Evolutionary conservation across 805 yeast species (phyloP).

Genomic region (Myxozyma melibiosi): DNA sequence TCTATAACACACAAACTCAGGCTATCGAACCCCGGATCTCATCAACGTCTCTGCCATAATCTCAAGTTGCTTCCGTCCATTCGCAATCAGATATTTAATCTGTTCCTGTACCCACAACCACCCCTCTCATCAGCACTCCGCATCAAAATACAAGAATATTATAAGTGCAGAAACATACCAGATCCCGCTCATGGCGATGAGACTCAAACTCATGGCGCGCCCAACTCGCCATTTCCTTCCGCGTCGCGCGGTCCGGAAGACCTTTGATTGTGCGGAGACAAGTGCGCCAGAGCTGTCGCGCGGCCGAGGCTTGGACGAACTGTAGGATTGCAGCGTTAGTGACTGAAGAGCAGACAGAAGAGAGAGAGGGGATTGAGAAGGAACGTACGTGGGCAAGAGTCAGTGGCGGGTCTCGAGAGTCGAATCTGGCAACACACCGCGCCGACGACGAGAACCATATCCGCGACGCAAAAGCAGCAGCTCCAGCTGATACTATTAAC

Average conservation of each 20-base stretch:
- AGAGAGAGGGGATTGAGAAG: background rate
- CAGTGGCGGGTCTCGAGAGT: slow-evolving; percentile 10
- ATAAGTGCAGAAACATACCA: slow-evolving; percentile 8
- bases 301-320: slow-evolving; percentile 22
- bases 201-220: slow-evolving; percentile 20
- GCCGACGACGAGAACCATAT: background rate
- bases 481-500: too few species aligned
- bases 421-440: background rate
- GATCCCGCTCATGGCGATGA: slow-evolving; percentile 20
- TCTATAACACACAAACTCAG: too few species aligned
- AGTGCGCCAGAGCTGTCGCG: slow-evolving; percentile 20
- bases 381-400: slow-evolving; percentile 20
- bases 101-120: slow-evolving; percentile 4
- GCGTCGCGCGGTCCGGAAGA: slow-evolving; percentile 3
- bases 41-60: slow-evolving; percentile 15
- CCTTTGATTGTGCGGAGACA: slow-evolving; percentile 13
- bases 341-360: background rate
- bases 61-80: slow-evolving; percentile 20
- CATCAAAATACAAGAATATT: background rate
- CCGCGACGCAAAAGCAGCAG: too few species aligned
- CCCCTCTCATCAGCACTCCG: too few species aligned
- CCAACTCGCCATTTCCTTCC: slow-evolving; percentile 13
- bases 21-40: slow-evolving; percentile 13
- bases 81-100: slow-evolving; percentile 18
- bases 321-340: background rate